Evolutionary conservation across 2,329 filamentous ascomycete species (phyloP).

Genomic region (Aspergillus sp.): DNA sequence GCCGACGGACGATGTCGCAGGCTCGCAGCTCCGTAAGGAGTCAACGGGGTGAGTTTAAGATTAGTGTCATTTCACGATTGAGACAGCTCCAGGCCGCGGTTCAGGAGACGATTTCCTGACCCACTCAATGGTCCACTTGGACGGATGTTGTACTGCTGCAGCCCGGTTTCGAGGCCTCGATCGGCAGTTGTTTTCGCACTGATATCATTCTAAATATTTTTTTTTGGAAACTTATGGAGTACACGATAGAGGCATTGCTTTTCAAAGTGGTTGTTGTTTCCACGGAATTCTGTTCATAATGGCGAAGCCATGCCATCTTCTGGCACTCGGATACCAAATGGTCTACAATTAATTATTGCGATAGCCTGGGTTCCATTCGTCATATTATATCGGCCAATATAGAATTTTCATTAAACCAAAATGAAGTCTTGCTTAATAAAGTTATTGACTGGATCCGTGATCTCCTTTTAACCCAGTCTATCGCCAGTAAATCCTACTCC

Average conservation of each 20-base stretch:
- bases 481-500: not conserved
- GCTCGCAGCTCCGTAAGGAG: not conserved
- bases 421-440: not conserved
- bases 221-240: not conserved
- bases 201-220: not conserved
- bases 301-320: too few relatives aligned
- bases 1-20: not conserved
- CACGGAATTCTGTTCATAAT: too few relatives aligned
- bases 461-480: not conserved
- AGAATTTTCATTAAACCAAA: not conserved
- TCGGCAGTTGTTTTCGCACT: not conserved
- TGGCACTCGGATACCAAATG: too few relatives aligned
- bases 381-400: not conserved
- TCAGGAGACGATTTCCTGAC: not conserved
- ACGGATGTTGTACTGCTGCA: not conserved
- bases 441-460: not conserved
- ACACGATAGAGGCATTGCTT: too few relatives aligned
- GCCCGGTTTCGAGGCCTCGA: not conserved
- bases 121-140: not conserved
- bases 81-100: not conserved
- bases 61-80: slow-evolving; percentile 1
- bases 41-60: not conserved
- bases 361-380: not conserved
- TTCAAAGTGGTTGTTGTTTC: too few relatives aligned
- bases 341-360: not conserved